Base-by-base conservation (phyloP, 139 green algal species). In the Trebouxia sp. region DNA sequence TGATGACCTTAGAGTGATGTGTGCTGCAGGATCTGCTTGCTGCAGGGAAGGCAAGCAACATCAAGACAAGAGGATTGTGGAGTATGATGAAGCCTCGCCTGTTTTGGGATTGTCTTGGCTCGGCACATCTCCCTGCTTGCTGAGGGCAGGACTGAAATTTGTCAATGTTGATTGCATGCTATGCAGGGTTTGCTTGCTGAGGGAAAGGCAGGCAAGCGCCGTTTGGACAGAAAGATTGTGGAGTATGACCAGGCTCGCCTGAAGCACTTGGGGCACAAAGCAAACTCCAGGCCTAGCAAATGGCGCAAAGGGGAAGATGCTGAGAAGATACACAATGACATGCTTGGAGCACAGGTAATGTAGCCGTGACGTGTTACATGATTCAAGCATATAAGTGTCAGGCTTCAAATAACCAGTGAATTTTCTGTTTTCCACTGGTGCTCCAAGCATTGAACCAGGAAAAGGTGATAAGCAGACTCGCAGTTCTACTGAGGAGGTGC, bases 181-280 rank as follows among this genome's bases (percentile, higher is more conserved):
- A 1, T 56, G 45, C 80, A 80, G 76, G 76, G 45, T 43, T 37
- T 83, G 39, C 53, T 80, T 17, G 32, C 45, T 26, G 84, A 86
- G 26, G 80, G 87, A 14, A 83, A 74, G 20, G 84, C 90, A 14
- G 51, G 42, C 38, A 80, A 81, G 35, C 82, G 81, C 39, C 35
- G 47, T 41, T 42, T 88, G 65, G 78, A 91, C 56, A 83, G 74
- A 69, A 78, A 72, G 14, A 81, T 56, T 24, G 55, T 74, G 42
- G 84, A 90, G 3, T 92, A 92, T 77, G 88, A 90, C 42, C 74
- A 66, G 10, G 82, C 84, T 17, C 83, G 88, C 0, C 74, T 83
- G 20, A 88, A 87, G 38, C 87, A 93, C 70, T 76, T 93, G 70
- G 83, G 85, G 6, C 85, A 94, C 75, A 88, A 89, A 77, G 86